Base-by-base conservation (phyloP, 805 yeast species). In the Clavispora santaluciae region DNA sequence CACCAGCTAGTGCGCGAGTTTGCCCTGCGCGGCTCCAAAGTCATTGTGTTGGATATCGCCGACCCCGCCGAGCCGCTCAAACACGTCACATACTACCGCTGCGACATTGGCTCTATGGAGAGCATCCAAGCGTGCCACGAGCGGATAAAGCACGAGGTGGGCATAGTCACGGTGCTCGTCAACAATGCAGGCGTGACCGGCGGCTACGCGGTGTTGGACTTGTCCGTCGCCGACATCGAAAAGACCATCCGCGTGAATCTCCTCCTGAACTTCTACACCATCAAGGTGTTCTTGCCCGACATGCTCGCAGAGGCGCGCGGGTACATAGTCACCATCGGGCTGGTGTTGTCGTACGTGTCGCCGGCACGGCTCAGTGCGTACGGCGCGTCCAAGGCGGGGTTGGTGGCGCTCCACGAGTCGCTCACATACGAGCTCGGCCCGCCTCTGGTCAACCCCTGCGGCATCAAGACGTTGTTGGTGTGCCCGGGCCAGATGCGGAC, bases 401-500 rank as follows among this genome's bases (percentile, higher is more conserved):
- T 87, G 22, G 78, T 91, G 39, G 89, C 91, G 0, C 63, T 89
- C 31, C 97, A 90, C 57, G 95, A 86, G 57, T 80, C 91, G 1
- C 63, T 91, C 25, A 77, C 85, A 0, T 79, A 78, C 53, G 93
- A 85, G 59, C 55, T 85, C 22, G 81, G 83, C 0, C 70, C 76
- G 0, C 75, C 78, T 0, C 61, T 72, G 6, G 55, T 71, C 25
- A 65, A 62, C 38, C 58, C 62, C 2, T 56, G 63, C 4, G 81
- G 86, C 7, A 76, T 91, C 13, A 81, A 81, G 49, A 83, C 95
- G 0, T 63, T 91, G 41, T 66, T 91, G 25, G 72, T 91, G 0
- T 82, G 93, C 50, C 95, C 96, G 0, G 98, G 98, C 0, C 97
- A 91, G 57, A 60, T 91, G 46, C 75, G 72, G 36, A 88, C 97